These are phyloP conservation scores for Globisporangium sylvaticum DNA, from an alignment of 352 stramenopile species.

Conservation along the genomic window DNA sequence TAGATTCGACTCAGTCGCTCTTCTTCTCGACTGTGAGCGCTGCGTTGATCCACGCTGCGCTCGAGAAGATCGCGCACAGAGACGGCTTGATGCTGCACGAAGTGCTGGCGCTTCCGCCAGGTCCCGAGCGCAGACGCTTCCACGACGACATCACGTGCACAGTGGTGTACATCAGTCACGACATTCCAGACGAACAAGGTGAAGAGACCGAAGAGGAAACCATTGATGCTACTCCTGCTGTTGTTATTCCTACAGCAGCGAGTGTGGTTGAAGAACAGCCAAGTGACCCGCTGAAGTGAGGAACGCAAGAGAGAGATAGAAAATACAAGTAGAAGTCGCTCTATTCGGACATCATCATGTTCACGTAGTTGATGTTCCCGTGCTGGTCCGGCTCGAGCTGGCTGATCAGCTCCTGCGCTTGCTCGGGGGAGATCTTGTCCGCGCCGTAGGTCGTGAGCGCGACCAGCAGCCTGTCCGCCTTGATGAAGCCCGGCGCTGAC, in stretches of 20 bases:
- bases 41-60: slow-evolving; percentile 60
- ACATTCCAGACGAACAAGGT: slow-evolving; percentile 4
- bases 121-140: slow-evolving; percentile 44
- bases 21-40: slow-evolving; percentile 57
- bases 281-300: slow-evolving; percentile 11
- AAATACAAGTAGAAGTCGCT: neutral
- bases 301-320: neutral
- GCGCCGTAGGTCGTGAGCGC: slow-evolving; percentile 88
- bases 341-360: slow-evolving; percentile 93
- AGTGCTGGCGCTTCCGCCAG: slow-evolving; percentile 49
- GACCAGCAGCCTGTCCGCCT: slow-evolving; percentile 80
- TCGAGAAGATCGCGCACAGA: slow-evolving; percentile 68
- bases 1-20: slow-evolving; percentile 38
- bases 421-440: slow-evolving; percentile 88
- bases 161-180: slow-evolving; percentile 51
- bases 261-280: slow-evolving; percentile 6
- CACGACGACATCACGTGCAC: slow-evolving; percentile 84
- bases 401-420: slow-evolving; percentile 90
- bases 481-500: slow-evolving; percentile 69
- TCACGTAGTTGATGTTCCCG: slow-evolving; percentile 92
- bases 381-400: slow-evolving; percentile 91
- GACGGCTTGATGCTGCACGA: slow-evolving; percentile 72
- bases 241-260: slow-evolving; percentile 6
- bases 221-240: neutral
- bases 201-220: slow-evolving; percentile 5